Evolutionary conservation across 148 eudicot species (phyloP).

Genomic region (Simmondsia chinensis): DNA sequence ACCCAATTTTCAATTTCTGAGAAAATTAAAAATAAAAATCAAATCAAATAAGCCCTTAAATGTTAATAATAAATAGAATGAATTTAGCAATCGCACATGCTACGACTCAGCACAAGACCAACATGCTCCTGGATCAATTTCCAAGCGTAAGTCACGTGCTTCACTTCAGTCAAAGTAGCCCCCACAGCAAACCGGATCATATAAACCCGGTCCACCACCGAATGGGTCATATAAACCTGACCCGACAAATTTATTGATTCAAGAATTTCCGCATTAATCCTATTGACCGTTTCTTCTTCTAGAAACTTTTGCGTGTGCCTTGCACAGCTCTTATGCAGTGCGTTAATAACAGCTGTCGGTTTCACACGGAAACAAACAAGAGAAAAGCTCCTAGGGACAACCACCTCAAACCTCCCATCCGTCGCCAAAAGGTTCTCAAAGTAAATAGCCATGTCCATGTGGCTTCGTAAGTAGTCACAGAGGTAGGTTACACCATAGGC

Average conservation of each 20-base stretch:
- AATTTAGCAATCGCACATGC: no score
- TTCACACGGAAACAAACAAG: slow-evolving; percentile 22
- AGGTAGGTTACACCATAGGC: slow-evolving; percentile 26
- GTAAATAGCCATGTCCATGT: no score
- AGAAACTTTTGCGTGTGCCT: not conserved
- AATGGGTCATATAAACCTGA: slow-evolving; percentile 29
- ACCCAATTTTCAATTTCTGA: no score
- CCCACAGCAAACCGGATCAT: slow-evolving; percentile 25
- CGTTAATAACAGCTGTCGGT: not conserved
- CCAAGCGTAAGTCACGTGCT: slow-evolving; percentile 28
- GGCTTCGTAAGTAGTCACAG: slow-evolving; percentile 14
- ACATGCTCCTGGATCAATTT: slow-evolving; percentile 23
- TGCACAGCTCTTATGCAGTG: no score
- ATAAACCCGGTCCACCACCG: slow-evolving; percentile 20
- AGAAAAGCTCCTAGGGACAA: slow-evolving; percentile 16
- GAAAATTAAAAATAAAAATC: no score
- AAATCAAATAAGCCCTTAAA: no score
- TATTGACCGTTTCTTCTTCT: slow-evolving; percentile 6
- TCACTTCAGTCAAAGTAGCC: slow-evolving; percentile 16
- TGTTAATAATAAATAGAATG: no score
- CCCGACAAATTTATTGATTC: slow-evolving; percentile 21
- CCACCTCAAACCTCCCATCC: slow-evolving; percentile 20
- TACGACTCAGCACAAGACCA: not conserved
- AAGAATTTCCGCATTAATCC: slow-evolving; percentile 15
- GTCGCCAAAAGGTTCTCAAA: slow-evolving; percentile 12